Conservation (phyloP, 2,329 filamentous ascomycete species). For the Trichophyton benhamiae region DNA sequence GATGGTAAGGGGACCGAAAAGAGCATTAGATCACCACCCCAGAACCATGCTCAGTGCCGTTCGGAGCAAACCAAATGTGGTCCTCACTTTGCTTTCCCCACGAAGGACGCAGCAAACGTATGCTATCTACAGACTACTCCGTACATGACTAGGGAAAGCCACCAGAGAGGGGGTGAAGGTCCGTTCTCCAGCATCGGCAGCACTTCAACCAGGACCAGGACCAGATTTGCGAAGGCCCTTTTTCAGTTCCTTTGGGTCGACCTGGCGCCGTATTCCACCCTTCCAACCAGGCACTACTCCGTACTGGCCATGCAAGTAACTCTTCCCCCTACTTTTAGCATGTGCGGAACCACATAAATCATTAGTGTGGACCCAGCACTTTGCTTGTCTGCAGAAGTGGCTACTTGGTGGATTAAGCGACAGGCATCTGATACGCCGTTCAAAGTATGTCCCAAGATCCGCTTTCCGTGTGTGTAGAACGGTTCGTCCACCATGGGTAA, state of each 20-base stretch:
- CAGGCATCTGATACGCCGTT: background rate
- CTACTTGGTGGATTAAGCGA: constrained; percentile 3
- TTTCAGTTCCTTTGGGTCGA: background rate
- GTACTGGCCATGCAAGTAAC: background rate
- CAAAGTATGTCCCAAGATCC: background rate
- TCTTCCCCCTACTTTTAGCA: background rate
- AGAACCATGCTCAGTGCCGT: background rate
- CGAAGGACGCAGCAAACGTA: background rate
- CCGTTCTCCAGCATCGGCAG: background rate
- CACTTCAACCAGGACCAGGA: background rate
- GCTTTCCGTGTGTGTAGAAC: background rate
- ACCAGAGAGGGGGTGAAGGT: background rate
- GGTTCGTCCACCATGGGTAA: background rate
- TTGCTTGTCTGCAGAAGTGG: constrained; percentile 1
- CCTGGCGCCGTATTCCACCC: background rate
- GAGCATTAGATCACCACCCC: background rate
- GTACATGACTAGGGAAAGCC: background rate
- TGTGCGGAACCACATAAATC: background rate
- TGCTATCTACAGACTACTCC: background rate
- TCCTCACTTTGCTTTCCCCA: background rate
- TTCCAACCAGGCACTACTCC: background rate
- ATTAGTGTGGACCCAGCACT: background rate
- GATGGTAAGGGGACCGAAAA: background rate
- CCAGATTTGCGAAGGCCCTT: background rate
- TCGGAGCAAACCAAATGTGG: constrained; percentile 1